Percentiles rank a stretch among this genome's conserved stretches.
Evolutionary conservation across 176 grass and related monocot species (phyloP).

Genomic region (Leersia perrieri): DNA sequence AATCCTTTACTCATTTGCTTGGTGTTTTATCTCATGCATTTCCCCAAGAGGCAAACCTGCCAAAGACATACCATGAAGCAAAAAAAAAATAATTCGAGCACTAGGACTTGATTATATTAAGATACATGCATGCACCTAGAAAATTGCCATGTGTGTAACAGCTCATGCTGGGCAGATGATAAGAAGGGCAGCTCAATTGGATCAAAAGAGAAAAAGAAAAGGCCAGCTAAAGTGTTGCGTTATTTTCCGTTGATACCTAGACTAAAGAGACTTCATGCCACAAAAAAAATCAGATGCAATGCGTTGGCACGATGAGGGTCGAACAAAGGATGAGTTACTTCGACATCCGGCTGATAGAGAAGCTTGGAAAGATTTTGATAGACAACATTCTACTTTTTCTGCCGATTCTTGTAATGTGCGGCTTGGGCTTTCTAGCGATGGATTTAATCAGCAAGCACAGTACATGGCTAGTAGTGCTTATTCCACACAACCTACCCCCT

Average conservation of each 20-base stretch:
- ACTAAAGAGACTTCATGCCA: slow-evolving; percentile 15
- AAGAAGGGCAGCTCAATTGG: neutral
- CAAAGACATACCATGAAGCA: neutral
- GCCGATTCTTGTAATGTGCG: neutral
- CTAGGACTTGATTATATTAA: neutral
- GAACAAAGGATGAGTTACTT: neutral
- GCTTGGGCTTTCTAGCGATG: slow-evolving; percentile 1
- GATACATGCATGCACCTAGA: slow-evolving; percentile 25
- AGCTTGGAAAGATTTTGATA: slow-evolving; percentile 2
- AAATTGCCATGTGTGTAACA: neutral
- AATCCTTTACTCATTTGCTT: slow-evolving; percentile 8
- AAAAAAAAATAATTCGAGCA: slow-evolving; percentile 16
- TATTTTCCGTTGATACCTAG: slow-evolving; percentile 35
- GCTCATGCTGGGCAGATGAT: neutral
- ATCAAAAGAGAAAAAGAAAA: neutral
- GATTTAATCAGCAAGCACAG: slow-evolving; percentile 8
- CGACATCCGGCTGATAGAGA: neutral
- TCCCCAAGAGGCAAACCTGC: neutral
- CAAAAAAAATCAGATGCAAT: neutral
- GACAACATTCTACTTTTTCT: neutral
- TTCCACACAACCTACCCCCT: slow-evolving; percentile 9
- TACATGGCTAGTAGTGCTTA: slow-evolving; percentile 24
- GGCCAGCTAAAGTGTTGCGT: slow-evolving; percentile 16
- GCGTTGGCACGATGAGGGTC: neutral
- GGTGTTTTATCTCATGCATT: neutral